phyloP scores from a whole-genome alignment of 2,329 filamentous ascomycete species.

The Penicillium sp. region DNA sequence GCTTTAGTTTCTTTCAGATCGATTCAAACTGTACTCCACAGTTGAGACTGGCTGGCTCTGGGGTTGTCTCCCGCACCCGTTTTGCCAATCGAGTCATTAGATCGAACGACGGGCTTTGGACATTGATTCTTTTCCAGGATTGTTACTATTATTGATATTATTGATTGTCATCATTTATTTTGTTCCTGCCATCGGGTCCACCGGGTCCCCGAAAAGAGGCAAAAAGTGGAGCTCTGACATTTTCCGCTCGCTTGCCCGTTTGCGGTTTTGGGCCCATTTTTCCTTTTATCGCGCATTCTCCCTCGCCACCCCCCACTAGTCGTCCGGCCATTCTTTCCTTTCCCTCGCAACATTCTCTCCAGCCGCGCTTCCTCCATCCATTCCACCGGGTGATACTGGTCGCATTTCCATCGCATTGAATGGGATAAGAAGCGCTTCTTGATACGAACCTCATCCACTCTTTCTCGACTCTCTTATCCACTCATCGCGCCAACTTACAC shows the following conservation, averaged over 20 bases:
- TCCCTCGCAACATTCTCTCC: slow-evolving; percentile 10
- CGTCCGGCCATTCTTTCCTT: slow-evolving; percentile 13
- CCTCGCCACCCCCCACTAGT: neutral
- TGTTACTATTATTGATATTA: no score
- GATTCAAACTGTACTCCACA: no score
- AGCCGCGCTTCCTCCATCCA: slow-evolving; percentile 47
- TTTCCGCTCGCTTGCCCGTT: slow-evolving; percentile 22
- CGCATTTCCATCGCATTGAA: slow-evolving; percentile 21
- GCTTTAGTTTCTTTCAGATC: no score
- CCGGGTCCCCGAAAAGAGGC: neutral
- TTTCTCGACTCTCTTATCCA: slow-evolving; percentile 15
- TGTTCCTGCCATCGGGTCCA: neutral
- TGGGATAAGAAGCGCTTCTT: slow-evolving; percentile 21
- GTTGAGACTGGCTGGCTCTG: no score
- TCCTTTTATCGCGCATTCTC: slow-evolving; percentile 20
- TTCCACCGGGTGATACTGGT: slow-evolving; percentile 51
- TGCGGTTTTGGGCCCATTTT: slow-evolving; percentile 15
- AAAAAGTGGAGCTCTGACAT: slow-evolving; percentile 7
- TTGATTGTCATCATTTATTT: neutral
- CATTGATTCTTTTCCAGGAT: no score
- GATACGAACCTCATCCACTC: slow-evolving; percentile 5
- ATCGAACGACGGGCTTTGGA: no score
- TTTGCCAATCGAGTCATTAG: no score
- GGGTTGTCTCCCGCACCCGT: neutral
- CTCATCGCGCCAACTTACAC: slow-evolving; percentile 18